phyloP scores from a whole-genome alignment of 495 filamentous ascomycete genomes.

The Penicillium atrosanguineum region DNA sequence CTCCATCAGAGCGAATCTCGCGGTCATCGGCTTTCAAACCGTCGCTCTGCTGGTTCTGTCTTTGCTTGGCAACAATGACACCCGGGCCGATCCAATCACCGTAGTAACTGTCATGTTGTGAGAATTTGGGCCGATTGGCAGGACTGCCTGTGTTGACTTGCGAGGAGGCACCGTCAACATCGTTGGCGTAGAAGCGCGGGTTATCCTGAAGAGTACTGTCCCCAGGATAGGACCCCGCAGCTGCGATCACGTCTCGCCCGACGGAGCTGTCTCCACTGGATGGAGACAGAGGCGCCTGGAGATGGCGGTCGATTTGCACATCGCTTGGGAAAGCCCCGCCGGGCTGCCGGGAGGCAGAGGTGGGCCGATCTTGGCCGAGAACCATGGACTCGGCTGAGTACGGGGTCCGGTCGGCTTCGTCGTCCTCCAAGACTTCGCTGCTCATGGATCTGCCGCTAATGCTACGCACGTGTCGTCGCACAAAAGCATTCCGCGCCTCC shows the following conservation, averaged over 20 bases:
- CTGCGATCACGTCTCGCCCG: slow-evolving; percentile 59
- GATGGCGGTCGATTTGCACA: slow-evolving; percentile 73
- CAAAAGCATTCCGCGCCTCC: slow-evolving; percentile 83
- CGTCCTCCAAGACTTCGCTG: slow-evolving; percentile 79
- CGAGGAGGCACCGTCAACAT: slow-evolving; percentile 13
- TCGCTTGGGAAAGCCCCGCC: slow-evolving; percentile 91
- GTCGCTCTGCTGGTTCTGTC: slow-evolving; percentile 16
- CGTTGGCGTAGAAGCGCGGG: slow-evolving; percentile 16
- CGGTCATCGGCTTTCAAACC: slow-evolving; percentile 17
- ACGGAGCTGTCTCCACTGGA: slow-evolving; percentile 72
- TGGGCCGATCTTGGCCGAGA: slow-evolving; percentile 42
- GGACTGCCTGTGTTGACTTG: slow-evolving; percentile 10
- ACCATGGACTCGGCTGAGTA: slow-evolving; percentile 62
- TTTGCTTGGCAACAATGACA: slow-evolving; percentile 24
- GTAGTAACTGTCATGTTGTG: slow-evolving; percentile 41
- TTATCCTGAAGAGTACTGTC: slow-evolving; percentile 31
- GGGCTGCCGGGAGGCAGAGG: slow-evolving; percentile 60
- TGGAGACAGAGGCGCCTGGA: slow-evolving; percentile 71
- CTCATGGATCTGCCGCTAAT: slow-evolving; percentile 65
- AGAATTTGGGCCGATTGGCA: slow-evolving; percentile 8
- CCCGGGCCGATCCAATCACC: slow-evolving; percentile 43
- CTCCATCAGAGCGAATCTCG: slow-evolving; percentile 23
- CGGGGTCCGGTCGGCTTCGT: slow-evolving; percentile 74
- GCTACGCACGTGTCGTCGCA: slow-evolving; percentile 72
- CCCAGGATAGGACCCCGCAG: slow-evolving; percentile 52